Evolutionary conservation across 2,329 filamentous ascomycete species (phyloP), one percentile per base, ranked within the genome.

Genomic region (Chaetomiaceae sp.): DNA sequence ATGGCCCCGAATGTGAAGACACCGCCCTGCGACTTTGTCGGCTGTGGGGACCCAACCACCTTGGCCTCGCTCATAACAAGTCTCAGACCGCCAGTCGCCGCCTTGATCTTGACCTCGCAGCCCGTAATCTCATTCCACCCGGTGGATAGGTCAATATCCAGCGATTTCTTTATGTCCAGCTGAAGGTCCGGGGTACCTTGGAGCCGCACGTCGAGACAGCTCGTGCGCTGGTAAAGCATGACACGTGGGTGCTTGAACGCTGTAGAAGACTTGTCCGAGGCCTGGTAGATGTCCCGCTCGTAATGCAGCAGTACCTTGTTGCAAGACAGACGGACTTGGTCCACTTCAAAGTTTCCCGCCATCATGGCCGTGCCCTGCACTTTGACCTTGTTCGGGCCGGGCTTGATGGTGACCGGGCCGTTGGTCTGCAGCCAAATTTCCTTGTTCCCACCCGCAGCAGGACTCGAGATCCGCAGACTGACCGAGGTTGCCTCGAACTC

Each of bases 111-210:
- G 30, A 88, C 68, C 48, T 85, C 82, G 48, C 79, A 84, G 18
- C 65, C 76, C 29, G 67, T 71, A 2, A 87, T 73, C 2, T 83
- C 70, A 64, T 96, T 95, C 79, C 86, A 87, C 1, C 90, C 91
- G 10, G 85, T 84, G 10, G 74, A 73, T 11, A 96, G 70, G 46
- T 84, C 77, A 18, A 99, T 73, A 54, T 95, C 88, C 0, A 97
- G 74, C 0, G 82, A 84, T 53, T 88, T 88, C 62, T 85, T 84
- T 60, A 85, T 85, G 65, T 95, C 89, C 5, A 99, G 80, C 57
- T 92, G 84, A 21, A 95, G 85, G 40, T 84, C 75, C 56, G 80
- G 86, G 0, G 87, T 83, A 0, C 87, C 76, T 37, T 74, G 76
- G 7, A 95, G 72, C 44, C 78, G 79, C 2, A 87, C 80, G 55